Conservation (phyloP, 1,284 basidiomycete species). For the Microbotryomycetes sp. region DNA sequence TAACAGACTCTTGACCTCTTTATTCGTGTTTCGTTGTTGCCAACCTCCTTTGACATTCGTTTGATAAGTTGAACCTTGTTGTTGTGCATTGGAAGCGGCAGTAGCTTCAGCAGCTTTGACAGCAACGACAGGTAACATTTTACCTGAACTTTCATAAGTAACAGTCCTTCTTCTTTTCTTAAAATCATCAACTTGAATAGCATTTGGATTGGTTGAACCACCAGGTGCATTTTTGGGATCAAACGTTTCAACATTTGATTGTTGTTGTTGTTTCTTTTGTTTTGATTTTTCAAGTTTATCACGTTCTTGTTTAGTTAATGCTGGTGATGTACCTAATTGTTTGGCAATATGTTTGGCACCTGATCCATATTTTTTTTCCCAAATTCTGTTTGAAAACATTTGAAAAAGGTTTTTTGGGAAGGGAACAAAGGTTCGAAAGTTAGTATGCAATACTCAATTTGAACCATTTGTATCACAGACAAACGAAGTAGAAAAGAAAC, state of each 20-base stretch:
- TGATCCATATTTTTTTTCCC: conserved; percentile 92
- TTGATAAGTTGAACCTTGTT: not conserved
- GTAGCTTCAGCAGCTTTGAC: conserved; percentile 26
- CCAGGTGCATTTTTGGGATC: conserved; percentile 10
- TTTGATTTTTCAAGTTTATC: not conserved
- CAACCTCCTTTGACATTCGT: not conserved
- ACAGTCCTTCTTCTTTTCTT: conserved; percentile 7
- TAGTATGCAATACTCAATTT: not conserved
- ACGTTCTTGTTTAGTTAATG: not conserved
- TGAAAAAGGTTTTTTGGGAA: not conserved
- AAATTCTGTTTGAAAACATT: too few species aligned
- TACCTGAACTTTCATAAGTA: not conserved
- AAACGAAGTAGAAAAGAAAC: conserved; percentile 43
- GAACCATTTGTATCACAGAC: not conserved
- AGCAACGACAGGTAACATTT: conserved; percentile 4
- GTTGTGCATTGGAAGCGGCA: conserved; percentile 31
- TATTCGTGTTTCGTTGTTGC: not conserved
- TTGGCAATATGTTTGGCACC: conserved; percentile 85
- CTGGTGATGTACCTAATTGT: not conserved
- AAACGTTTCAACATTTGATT: conserved; percentile 4
- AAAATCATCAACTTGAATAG: conserved; percentile 5
- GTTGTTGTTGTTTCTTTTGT: not conserved
- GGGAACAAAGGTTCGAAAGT: not conserved
- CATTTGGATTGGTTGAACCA: conserved; percentile 19
- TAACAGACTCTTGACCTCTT: not conserved